phyloP scores from a whole-genome alignment of 2,329 filamentous ascomycete species.

The Epichloe scottii region DNA sequence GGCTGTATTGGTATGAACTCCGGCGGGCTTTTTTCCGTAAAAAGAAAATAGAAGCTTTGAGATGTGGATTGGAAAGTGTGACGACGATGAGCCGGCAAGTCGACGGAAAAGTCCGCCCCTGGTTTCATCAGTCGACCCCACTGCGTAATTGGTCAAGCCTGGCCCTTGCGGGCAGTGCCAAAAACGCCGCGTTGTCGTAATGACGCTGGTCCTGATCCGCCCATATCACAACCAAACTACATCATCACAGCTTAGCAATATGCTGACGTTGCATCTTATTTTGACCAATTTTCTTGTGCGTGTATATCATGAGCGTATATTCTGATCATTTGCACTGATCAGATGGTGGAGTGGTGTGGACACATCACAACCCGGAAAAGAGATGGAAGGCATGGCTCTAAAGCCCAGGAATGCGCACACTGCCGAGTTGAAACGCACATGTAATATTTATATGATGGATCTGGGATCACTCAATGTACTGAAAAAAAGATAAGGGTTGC shows the following conservation, averaged over 20 bases:
- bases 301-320: no score
- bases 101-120: constrained; percentile 8
- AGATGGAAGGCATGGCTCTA: neutral
- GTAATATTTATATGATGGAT: neutral
- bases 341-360: no score
- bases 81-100: constrained; percentile 2
- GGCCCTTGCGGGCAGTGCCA: constrained; percentile 1
- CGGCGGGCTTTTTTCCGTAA: constrained; percentile 9
- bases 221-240: neutral
- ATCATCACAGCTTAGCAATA: neutral
- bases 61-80: neutral
- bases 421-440: no score
- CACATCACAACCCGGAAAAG: no score
- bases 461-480: neutral
- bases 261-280: no score
- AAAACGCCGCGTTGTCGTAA: constrained; percentile 1
- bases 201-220: no score
- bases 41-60: neutral
- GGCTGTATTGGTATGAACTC: constrained; percentile 7
- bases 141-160: constrained; percentile 6
- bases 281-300: no score
- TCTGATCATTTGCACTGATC: no score
- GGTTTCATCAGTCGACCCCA: neutral
- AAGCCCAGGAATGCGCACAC: no score
- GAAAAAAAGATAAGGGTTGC: neutral